Percentiles rank a stretch among this genome's conserved stretches.
Evolutionary conservation across 208 protist genomes (phyloP).

Genomic region (Plasmodiophora brassicae): DNA sequence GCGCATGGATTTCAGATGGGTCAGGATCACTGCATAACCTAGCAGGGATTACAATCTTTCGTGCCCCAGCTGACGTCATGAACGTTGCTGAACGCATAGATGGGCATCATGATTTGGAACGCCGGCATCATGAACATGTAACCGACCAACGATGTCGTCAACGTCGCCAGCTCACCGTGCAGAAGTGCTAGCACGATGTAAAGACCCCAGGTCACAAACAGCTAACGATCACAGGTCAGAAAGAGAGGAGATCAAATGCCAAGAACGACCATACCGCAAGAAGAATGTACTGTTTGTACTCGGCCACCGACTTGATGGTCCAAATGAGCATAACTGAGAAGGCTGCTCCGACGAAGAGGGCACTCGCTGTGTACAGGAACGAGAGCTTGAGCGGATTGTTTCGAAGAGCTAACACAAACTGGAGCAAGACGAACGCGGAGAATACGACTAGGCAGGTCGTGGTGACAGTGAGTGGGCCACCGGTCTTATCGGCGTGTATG

Average conservation of each 20-base stretch:
- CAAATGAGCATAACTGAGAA: background rate
- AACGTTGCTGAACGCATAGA: background rate
- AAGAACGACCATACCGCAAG: too few species aligned
- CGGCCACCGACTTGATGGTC: background rate
- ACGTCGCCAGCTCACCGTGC: background rate
- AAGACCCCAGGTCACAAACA: background rate
- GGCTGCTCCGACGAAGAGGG: background rate
- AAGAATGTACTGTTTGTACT: too few species aligned
- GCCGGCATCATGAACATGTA: conserved; percentile 10
- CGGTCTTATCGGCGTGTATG: background rate
- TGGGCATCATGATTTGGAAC: conserved; percentile 12
- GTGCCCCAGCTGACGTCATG: background rate
- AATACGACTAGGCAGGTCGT: background rate
- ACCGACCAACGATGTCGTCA: background rate
- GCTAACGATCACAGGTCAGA: background rate
- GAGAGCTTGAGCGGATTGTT: background rate
- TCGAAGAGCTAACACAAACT: background rate
- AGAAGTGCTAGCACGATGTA: background rate
- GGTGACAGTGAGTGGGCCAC: background rate
- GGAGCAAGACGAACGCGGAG: background rate
- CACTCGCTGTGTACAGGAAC: background rate
- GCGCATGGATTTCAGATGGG: background rate
- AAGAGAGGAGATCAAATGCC: background rate
- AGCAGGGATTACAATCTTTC: background rate
- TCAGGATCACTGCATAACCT: background rate